Percentiles rank a stretch among this genome's conserved stretches.
Evolutionary conservation across 2,329 filamentous ascomycete genomes (phyloP).

Genomic region (Sporothrix pseudoabietina): DNA sequence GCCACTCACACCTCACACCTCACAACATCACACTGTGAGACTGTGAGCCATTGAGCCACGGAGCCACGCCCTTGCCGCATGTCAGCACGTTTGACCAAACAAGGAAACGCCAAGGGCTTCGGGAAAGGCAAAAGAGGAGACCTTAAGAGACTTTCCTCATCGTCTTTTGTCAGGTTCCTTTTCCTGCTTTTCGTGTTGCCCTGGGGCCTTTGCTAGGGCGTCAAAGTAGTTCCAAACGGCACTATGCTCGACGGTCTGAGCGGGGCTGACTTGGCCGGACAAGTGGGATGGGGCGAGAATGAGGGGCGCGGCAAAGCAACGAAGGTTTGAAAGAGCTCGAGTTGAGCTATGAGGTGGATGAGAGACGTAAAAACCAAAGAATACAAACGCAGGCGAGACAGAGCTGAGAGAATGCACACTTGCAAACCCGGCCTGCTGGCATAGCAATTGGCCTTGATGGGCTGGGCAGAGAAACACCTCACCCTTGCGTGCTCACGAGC

Average conservation of each 20-base stretch:
- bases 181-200: conserved; percentile 10
- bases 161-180: neutral
- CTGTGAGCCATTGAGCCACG: too few relatives aligned
- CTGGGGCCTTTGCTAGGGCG: conserved; percentile 18
- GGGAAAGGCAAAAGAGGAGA: neutral
- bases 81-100: conserved; percentile 16
- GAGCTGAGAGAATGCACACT: neutral
- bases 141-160: neutral
- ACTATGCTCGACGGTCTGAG: conserved; percentile 9
- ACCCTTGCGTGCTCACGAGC: neutral
- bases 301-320: neutral
- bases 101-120: neutral
- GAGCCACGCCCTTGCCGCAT: conserved; percentile 10
- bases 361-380: neutral
- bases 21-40: too few relatives aligned
- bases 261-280: conserved; percentile 14
- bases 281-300: conserved; percentile 15
- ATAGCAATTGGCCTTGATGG: neutral
- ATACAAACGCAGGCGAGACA: neutral
- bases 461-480: conserved; percentile 14
- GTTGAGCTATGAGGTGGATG: neutral
- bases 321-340: conserved; percentile 1
- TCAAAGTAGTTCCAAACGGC: neutral
- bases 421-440: neutral
- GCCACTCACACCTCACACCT: neutral